These are phyloP conservation scores for Debaryomyces sp. DNA, from an alignment of 1,139 yeast species.

Conservation along the genomic window DNA sequence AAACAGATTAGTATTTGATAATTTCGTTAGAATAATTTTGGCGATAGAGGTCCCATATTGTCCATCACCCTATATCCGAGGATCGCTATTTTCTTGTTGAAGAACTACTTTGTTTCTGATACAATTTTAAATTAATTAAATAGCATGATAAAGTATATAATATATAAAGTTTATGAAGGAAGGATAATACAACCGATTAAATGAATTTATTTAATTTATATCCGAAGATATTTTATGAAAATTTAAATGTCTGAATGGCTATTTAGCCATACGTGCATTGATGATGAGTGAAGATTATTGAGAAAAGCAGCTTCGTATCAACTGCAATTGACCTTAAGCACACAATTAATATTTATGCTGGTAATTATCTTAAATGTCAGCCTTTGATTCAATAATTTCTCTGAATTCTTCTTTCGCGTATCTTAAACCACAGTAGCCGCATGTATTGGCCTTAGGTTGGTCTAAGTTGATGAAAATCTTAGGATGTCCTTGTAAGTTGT, in stretches of 20 bases:
- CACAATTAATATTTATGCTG: neutral
- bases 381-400: constrained; percentile 38
- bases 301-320: neutral
- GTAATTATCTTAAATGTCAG: neutral
- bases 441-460: constrained; percentile 68
- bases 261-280: neutral
- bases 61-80: neutral
- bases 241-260: neutral
- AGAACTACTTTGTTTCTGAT: neutral
- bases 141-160: neutral
- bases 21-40: neutral
- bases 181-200: neutral
- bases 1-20: neutral
- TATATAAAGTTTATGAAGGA: constrained; percentile 3
- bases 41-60: neutral
- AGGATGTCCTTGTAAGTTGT: constrained; percentile 79
- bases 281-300: neutral
- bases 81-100: neutral
- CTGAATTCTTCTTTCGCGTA: constrained; percentile 57
- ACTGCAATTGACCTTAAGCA: neutral
- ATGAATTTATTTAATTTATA: constrained; percentile 1
- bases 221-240: constrained; percentile 4
- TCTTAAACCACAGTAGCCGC: constrained; percentile 80
- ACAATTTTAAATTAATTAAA: constrained; percentile 2
- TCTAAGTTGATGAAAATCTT: constrained; percentile 81